Base-by-base conservation (phyloP, 495 filamentous ascomycete genomes). In the Hyaloscypha variabilis region DNA sequence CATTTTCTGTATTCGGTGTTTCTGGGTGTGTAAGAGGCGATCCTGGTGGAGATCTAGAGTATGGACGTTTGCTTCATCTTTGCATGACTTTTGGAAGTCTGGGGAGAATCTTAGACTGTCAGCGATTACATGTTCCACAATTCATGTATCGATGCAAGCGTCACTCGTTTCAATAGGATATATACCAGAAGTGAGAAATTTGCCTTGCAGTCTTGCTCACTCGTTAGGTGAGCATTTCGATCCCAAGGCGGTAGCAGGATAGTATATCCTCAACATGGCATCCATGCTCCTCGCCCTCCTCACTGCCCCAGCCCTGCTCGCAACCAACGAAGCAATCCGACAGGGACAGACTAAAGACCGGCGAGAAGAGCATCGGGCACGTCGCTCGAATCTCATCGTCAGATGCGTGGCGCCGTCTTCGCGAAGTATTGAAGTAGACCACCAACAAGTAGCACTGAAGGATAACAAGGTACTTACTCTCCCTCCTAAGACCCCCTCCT, bases 291-390 rank as follows among this genome's bases (percentile, higher is more conserved):
- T 77, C 21, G 75, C 75, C 10, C 61, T 76, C 56, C 72, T 73
- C 26, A 73, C 75, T 26, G 57, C 60, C 46, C 79, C 79, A 14
- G 79, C 78, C 25, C 69, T 81, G 19, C 68, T 82, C 8, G 79
- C 78, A 31, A 80, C 78, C 8, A 77, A 76, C 51, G 79, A 82
- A 67, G 77, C 79, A 6, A 78, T 82, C 52, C 74, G 76, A 11
- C 78, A 80, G 70, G 79, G 79, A 25, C 79, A 82, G 50, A 73
- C 72, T 1, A 74, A 79, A 63, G 78, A 74, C 49, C 74, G 76
- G 36, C 69, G 72, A 51, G 78, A 82, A 71, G 74, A 80, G 61
- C 79, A 82, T 66, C 74, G 79, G 13, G 74, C 77, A 26, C 71
- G 76, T 51, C 78, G 78, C 61, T 77, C 73, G 13, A 79, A 82